phyloP scores from a whole-genome alignment of 257 asterid species.

The Striga asiatica region DNA sequence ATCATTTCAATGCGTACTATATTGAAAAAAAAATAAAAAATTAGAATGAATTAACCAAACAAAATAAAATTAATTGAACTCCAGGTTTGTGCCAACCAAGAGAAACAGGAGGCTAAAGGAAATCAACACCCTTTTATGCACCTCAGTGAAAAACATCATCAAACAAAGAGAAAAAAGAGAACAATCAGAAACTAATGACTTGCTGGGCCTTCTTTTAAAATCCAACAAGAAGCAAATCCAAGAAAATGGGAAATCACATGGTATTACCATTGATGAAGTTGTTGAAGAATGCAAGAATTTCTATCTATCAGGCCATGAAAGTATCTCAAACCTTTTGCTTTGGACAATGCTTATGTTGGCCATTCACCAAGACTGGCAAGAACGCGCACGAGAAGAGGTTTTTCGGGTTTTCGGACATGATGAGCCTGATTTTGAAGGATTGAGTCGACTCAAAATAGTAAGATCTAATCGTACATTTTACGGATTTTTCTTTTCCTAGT shows the following conservation, averaged over 20 bases:
- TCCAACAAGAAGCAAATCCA: constrained; percentile 13
- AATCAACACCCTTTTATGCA: constrained; percentile 20
- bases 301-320: not conserved
- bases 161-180: constrained; percentile 16
- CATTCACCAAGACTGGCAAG: not conserved
- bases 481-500: too few species aligned
- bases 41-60: too few species aligned
- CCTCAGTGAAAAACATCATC: constrained; percentile 16
- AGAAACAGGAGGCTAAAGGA: constrained; percentile 28
- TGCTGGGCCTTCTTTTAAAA: constrained; percentile 23
- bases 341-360: not conserved
- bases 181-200: constrained; percentile 14
- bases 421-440: not conserved
- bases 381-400: not conserved
- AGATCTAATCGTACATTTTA: not conserved
- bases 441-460: not conserved
- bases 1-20: too few species aligned
- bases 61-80: too few species aligned
- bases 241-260: not conserved
- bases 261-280: not conserved
- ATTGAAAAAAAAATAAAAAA: too few species aligned
- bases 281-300: not conserved
- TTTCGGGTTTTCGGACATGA: not conserved
- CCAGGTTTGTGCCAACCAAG: constrained; percentile 28
- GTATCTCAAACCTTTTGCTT: not conserved